phyloP scores from a whole-genome alignment of 208 protist species.

The Phytomonas sp. region DNA sequence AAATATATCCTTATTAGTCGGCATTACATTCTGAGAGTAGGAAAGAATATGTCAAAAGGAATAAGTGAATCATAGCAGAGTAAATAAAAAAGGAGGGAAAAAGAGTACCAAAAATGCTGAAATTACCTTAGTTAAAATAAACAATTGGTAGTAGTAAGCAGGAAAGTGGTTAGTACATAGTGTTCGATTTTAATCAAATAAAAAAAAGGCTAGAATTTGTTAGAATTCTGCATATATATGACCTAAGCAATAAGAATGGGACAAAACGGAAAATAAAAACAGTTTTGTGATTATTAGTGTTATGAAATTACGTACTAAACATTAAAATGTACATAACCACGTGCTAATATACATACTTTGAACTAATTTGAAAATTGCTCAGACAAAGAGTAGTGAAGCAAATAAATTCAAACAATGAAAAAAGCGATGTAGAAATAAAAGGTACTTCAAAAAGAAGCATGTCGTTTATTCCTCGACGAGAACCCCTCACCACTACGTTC shows the following conservation, averaged over 20 bases:
- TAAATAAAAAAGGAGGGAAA: conserved; percentile 11
- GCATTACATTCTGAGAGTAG: not conserved
- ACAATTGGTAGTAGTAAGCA: not conserved
- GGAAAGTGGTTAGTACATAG: not conserved
- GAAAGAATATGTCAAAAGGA: not conserved
- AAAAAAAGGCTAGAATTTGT: not conserved
- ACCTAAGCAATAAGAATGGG: not conserved
- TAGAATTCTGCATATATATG: not conserved
- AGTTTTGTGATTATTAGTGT: not conserved
- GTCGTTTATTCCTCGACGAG: too few species aligned
- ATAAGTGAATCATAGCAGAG: conserved; percentile 10
- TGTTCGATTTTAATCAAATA: not conserved
- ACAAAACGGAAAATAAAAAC: not conserved
- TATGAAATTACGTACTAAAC: not conserved
- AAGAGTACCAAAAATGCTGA: not conserved
- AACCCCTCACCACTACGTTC: not conserved
- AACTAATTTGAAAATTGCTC: not conserved
- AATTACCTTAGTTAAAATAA: not conserved
- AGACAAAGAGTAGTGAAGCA: not conserved
- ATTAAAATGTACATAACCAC: not conserved
- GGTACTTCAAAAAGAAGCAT: not conserved
- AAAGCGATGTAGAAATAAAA: not conserved
- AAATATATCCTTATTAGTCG: not conserved
- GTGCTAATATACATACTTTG: not conserved
- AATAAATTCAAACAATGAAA: not conserved